These are phyloP conservation scores for Aspergillus uvarum DNA, from an alignment of 2,329 filamentous ascomycete species.

Conservation along the genomic window DNA sequence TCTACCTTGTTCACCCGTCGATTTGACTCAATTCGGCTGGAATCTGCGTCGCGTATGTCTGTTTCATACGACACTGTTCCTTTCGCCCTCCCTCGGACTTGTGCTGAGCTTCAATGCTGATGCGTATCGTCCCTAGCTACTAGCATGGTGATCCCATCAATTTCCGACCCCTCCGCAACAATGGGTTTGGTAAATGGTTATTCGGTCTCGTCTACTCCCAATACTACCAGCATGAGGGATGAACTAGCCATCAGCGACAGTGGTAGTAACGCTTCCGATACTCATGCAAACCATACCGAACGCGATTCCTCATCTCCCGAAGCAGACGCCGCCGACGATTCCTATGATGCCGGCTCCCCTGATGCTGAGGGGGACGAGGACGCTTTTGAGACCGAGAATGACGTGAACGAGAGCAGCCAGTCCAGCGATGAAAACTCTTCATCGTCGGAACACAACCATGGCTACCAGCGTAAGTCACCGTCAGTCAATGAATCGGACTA, in stretches of 20 bases:
- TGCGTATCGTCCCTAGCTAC: constrained; percentile 38
- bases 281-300: constrained; percentile 57
- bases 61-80: constrained; percentile 23
- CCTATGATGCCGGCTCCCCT: constrained; percentile 39
- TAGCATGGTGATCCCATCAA: constrained; percentile 49
- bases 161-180: constrained; percentile 35
- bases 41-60: constrained; percentile 37
- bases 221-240: constrained; percentile 27
- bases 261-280: constrained; percentile 76
- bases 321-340: constrained; percentile 41
- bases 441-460: constrained; percentile 69
- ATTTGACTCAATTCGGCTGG: constrained; percentile 25
- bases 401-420: constrained; percentile 54
- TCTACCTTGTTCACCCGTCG: constrained; percentile 23
- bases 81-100: constrained; percentile 20
- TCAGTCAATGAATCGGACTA: constrained; percentile 72
- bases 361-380: constrained; percentile 51
- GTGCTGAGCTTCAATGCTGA: constrained; percentile 44
- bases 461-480: constrained; percentile 70
- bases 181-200: constrained; percentile 39
- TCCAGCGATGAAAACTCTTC: constrained; percentile 61
- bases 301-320: constrained; percentile 47
- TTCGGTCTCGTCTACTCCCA: constrained; percentile 25
- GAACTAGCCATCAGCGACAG: constrained; percentile 54
- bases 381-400: constrained; percentile 72